A percentile compares a stretch with the other conserved stretches of the same genome.
phyloP scores from a whole-genome alignment of 139 green algal genomes.

The Ulvella scutata region DNA sequence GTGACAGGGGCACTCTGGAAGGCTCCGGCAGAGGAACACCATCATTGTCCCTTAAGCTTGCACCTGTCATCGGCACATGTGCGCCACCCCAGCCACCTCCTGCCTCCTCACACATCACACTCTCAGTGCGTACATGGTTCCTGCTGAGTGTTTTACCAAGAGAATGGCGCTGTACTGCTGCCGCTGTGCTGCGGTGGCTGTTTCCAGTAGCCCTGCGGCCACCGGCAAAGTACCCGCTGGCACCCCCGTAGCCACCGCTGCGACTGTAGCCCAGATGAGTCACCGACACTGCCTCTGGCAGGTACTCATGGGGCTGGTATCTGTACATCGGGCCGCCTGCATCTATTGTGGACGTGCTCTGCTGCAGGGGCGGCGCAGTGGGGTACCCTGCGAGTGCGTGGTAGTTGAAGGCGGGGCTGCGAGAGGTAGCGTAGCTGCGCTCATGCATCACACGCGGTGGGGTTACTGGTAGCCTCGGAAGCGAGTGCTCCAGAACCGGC shows the following conservation, averaged over 20 bases:
- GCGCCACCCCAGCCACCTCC: background rate
- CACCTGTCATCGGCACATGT: background rate
- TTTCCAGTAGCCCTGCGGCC: too few species aligned
- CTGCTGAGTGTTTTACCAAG: background rate
- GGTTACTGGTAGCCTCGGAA: background rate
- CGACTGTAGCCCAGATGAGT: too few species aligned
- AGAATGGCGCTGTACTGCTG: too few species aligned
- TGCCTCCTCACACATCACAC: background rate
- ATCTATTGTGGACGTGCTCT: too few species aligned
- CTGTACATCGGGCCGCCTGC: too few species aligned
- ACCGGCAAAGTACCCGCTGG: too few species aligned
- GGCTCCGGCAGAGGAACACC: background rate
- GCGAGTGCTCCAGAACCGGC: background rate
- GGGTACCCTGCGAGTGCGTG: background rate
- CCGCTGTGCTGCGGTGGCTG: too few species aligned
- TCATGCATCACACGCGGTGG: background rate
- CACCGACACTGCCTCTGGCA: too few species aligned
- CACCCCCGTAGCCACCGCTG: too few species aligned
- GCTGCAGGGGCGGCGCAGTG: background rate
- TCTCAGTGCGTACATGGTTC: background rate
- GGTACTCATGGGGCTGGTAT: too few species aligned
- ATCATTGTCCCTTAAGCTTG: too few species aligned
- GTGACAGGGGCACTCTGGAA: background rate
- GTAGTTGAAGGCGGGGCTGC: background rate
- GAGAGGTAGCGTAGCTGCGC: background rate